Conservation (phyloP, 2,329 filamentous ascomycete species). For the Alternaria brassicicola region DNA sequence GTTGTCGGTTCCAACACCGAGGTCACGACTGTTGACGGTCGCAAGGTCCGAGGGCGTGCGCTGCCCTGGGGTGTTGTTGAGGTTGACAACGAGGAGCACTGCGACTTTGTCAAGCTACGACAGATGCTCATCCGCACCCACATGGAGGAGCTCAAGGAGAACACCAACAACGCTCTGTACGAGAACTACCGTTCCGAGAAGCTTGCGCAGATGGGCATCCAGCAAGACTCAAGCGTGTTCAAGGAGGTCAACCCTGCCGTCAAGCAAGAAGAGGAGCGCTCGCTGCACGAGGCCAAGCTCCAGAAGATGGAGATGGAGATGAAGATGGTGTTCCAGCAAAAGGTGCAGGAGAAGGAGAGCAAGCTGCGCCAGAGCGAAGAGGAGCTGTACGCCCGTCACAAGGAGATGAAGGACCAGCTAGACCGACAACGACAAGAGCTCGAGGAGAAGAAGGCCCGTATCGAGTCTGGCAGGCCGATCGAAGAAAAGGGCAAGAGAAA, state of each 20-base stretch:
- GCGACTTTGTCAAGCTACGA: slow-evolving; percentile 98
- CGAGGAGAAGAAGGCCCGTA: slow-evolving; percentile 95
- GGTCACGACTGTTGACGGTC: slow-evolving; percentile 87
- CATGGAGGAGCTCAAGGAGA: slow-evolving; percentile 99
- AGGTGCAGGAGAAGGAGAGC: slow-evolving; percentile 99
- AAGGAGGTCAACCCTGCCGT: slow-evolving; percentile 99
- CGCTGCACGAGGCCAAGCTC: slow-evolving; percentile 98
- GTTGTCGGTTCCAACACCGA: slow-evolving; percentile 97
- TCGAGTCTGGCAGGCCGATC: slow-evolving; percentile 93
- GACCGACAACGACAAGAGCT: slow-evolving; percentile 93
- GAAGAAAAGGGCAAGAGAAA: slow-evolving; percentile 99
- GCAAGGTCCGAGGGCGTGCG: slow-evolving; percentile 91
- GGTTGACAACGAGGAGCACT: slow-evolving; percentile 99
- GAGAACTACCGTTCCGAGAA: slow-evolving; percentile 99
- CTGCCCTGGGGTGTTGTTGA: slow-evolving; percentile 99
- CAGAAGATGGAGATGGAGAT: slow-evolving; percentile 99
- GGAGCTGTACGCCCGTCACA: slow-evolving; percentile 95
- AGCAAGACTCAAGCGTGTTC: slow-evolving; percentile 98
- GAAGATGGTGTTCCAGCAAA: slow-evolving; percentile 99
- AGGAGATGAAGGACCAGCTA: slow-evolving; percentile 99
- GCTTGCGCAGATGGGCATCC: slow-evolving; percentile 97
- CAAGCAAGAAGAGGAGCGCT: slow-evolving; percentile 99
- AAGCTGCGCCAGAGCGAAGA: slow-evolving; percentile 99
- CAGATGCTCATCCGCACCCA: slow-evolving; percentile 99
- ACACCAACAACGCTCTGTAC: slow-evolving; percentile 98